phyloP scores from a whole-genome alignment of 129 eudicot species.

The Logfia minima region DNA sequence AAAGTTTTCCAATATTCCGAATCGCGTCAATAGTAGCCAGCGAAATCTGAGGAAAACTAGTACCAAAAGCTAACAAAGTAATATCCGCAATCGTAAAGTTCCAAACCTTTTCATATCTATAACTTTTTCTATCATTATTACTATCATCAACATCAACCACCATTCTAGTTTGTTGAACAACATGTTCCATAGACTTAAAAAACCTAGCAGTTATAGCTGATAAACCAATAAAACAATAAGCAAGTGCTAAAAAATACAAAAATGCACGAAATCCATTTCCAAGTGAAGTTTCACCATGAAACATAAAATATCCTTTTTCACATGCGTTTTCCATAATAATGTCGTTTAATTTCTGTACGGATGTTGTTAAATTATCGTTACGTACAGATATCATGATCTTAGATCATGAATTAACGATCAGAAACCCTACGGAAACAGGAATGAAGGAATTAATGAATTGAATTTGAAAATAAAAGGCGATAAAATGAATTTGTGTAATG shows the following conservation, averaged over 20 bases:
- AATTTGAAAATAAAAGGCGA: background rate
- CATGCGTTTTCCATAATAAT: slow-evolving; percentile 38
- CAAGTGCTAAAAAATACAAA: slow-evolving; percentile 60
- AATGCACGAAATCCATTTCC: slow-evolving; percentile 59
- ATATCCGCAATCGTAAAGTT: slow-evolving; percentile 87
- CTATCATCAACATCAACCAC: slow-evolving; percentile 50
- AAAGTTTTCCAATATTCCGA: slow-evolving; percentile 57
- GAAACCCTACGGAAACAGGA: background rate
- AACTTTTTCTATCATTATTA: slow-evolving; percentile 32
- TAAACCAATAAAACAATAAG: slow-evolving; percentile 85
- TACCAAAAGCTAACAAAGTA: slow-evolving; percentile 84
- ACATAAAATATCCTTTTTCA: slow-evolving; percentile 36
- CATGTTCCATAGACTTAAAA: slow-evolving; percentile 83
- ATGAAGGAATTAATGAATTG: background rate
- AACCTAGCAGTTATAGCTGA: slow-evolving; percentile 85
- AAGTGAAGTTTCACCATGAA: slow-evolving; percentile 48
- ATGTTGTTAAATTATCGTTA: background rate
- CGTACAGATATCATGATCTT: background rate
- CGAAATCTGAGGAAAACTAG: slow-evolving; percentile 95
- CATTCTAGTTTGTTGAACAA: slow-evolving; percentile 70
- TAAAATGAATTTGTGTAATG: background rate
- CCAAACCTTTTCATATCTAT: slow-evolving; percentile 71
- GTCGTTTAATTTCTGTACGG: slow-evolving; percentile 19
- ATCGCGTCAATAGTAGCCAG: slow-evolving; percentile 88
- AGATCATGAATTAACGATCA: background rate